These are phyloP conservation scores for Solanum hybrid DNA, from an alignment of 305 asterid genomes.

Conservation along the genomic window DNA sequence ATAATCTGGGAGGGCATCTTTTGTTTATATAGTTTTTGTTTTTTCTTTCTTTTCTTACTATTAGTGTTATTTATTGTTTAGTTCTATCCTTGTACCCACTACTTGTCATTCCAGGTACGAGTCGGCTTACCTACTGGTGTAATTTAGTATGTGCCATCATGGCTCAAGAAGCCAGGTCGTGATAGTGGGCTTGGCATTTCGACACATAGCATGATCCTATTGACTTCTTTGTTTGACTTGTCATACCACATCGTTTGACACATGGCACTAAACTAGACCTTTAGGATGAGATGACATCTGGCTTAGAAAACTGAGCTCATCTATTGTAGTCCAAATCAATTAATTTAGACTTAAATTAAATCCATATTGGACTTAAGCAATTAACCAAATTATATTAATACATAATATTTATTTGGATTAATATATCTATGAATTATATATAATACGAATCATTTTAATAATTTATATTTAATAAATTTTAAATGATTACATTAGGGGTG, in stretches of 20 bases:
- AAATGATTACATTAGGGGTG: too few species aligned
- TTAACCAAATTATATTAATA: too few species aligned
- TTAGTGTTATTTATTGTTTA: too few species aligned
- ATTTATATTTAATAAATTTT: too few species aligned
- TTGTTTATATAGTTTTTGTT: neutral
- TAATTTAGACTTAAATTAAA: neutral
- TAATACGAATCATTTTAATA: neutral
- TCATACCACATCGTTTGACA: neutral
- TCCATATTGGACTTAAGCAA: neutral
- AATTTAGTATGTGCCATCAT: neutral
- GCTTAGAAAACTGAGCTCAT: neutral
- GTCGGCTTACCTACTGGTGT: neutral
- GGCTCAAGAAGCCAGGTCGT: neutral
- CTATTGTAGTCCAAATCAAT: neutral
- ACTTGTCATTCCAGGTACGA: neutral
- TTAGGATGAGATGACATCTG: neutral
- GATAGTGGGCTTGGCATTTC: neutral
- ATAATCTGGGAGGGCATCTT: neutral
- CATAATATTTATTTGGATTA: neutral
- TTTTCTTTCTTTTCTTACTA: neutral
- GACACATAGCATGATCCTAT: neutral
- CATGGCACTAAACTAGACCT: neutral
- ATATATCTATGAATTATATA: neutral
- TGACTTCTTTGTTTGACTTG: neutral
- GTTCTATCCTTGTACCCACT: neutral